Percentiles rank a stretch among this genome's conserved stretches.
These are phyloP conservation scores for Globisporangium nunn DNA, from an alignment of 352 stramenopile species.

Conservation along the genomic window DNA sequence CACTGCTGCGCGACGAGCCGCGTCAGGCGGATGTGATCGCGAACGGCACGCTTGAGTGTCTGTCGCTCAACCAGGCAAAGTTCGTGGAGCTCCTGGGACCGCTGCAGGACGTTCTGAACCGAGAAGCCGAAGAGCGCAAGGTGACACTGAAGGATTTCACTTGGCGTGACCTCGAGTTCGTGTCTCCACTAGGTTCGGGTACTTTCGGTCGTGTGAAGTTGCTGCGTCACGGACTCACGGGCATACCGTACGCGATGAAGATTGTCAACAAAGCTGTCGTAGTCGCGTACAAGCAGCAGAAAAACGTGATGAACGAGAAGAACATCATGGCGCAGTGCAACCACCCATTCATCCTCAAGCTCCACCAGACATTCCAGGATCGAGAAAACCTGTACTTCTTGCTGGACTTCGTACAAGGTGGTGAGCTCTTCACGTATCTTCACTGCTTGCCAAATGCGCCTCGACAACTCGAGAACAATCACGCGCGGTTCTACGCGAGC, in stretches of 20 bases:
- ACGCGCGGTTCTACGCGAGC: conserved; percentile 56
- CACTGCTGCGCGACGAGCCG: conserved; percentile 42
- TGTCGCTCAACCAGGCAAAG: conserved; percentile 80
- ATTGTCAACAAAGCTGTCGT: conserved; percentile 92
- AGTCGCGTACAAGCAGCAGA: conserved; percentile 93
- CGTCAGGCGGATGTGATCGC: conserved; percentile 66
- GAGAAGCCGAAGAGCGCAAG: conserved; percentile 52
- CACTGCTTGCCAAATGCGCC: conserved; percentile 52
- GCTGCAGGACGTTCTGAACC: conserved; percentile 64
- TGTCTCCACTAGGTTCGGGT: conserved; percentile 89
- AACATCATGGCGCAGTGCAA: conserved; percentile 92
- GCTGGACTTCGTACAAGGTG: conserved; percentile 86
- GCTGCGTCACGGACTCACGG: conserved; percentile 72
- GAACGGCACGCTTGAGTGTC: conserved; percentile 73
- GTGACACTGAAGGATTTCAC: conserved; percentile 24
- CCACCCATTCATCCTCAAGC: conserved; percentile 96
- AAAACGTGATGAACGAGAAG: conserved; percentile 97
- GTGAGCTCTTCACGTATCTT: conserved; percentile 95
- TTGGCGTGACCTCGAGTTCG: conserved; percentile 71
- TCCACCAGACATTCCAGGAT: conserved; percentile 94
- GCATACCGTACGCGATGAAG: conserved; percentile 90
- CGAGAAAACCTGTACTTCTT: conserved; percentile 92
- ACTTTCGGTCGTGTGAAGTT: conserved; percentile 95
- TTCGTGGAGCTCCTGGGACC: conserved; percentile 84
- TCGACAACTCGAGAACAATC: conserved; percentile 44